Base-by-base conservation (phyloP, 2,329 filamentous ascomycete species). In the Xylariales sp. region DNA sequence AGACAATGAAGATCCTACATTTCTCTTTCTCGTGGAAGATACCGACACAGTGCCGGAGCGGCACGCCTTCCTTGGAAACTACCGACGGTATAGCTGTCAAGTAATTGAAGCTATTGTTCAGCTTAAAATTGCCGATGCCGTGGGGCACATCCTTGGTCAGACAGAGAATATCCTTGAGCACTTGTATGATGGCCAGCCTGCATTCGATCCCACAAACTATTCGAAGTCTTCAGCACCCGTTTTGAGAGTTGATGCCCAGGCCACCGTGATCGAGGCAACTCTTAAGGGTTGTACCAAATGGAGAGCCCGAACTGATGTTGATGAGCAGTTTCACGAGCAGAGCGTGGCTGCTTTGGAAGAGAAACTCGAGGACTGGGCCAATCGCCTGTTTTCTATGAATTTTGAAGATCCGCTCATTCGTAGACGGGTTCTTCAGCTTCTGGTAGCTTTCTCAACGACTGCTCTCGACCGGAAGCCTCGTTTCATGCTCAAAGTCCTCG, bases 61-160 rank as follows among this genome's bases (percentile, higher is more conserved):
- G 17, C 93, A 98, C 62, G 88, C 89, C 1, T 98, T 98, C 58
- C 74, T 97, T 10, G 89, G 91, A 4, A 97, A 98, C 55, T 98
- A 98, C 60, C 77, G 93, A 27, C 78, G 93, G 42, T 97, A 95
- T 54, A 93, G 89, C 58, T 81, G 83, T 4, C 83, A 87, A 42
- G 78, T 96, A 18, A 88, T 98, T 39, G 91, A 97, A 61, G 76
- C 76, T 13, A 88, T 97, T 45, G 88, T 94, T 16, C 77, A 86
- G 47, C 76, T 86, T 49, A 85, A 88, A 50, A 81, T 90, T 3
- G 78, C 85, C 35, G 90, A 96, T 44, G 91, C 91, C 1, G 81
- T 97, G 47, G 78, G 81, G 28, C 87, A 96, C 60, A 90, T 97
- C 36, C 74, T 98, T n/a, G 71, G 74, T 13, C 81, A 85, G 50